These are phyloP conservation scores for Hyaloscypha variabilis DNA, from an alignment of 495 filamentous ascomycete genomes.

Conservation along the genomic window DNA sequence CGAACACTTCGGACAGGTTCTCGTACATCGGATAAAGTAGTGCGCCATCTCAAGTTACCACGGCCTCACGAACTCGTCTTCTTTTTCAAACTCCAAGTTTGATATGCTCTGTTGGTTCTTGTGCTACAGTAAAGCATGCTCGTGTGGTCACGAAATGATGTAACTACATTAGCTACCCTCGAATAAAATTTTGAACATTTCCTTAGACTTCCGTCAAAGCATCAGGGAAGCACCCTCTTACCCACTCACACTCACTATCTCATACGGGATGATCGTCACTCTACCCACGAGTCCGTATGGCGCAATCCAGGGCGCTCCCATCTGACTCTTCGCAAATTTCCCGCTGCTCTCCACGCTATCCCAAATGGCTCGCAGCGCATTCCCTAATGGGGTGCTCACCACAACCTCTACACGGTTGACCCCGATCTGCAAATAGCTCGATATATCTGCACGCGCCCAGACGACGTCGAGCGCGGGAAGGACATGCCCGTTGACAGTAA, in stretches of 20 bases:
- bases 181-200: no score
- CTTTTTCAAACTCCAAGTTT: no score
- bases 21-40: no score
- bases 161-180: no score
- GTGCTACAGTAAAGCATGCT: no score
- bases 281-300: background rate
- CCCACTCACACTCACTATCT: background rate
- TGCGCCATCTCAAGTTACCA: no score
- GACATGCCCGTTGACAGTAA: constrained; percentile 30
- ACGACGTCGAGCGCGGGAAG: constrained; percentile 34
- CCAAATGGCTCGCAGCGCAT: constrained; percentile 29
- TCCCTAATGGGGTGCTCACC: constrained; percentile 30
- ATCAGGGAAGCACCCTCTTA: background rate
- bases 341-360: background rate
- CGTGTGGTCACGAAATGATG: no score
- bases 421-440: constrained; percentile 23
- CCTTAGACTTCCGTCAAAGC: no score
- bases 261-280: background rate
- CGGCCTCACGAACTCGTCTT: no score
- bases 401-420: constrained; percentile 29
- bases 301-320: background rate
- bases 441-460: constrained; percentile 30
- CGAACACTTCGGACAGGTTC: no score
- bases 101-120: no score
- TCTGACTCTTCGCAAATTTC: background rate